phyloP scores from a whole-genome alignment of 2,329 filamentous ascomycete genomes.

The Colletotrichum trifolii region DNA sequence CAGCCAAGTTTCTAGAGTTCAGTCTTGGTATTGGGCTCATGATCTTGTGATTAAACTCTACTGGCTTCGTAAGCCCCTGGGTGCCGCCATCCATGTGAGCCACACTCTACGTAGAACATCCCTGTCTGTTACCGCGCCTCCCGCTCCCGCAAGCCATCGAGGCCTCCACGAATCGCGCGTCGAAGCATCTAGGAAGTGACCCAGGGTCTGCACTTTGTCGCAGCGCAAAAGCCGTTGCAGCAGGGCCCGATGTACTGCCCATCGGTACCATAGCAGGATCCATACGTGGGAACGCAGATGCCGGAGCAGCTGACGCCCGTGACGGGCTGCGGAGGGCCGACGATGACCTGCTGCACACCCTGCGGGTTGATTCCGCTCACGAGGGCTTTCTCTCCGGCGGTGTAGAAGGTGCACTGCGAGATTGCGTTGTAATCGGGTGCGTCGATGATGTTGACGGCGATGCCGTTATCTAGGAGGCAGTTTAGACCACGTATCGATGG shows the following conservation, averaged over 20 bases:
- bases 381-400: slow-evolving; percentile 46
- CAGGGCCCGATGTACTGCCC: slow-evolving; percentile 52
- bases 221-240: slow-evolving; percentile 57
- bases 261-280: slow-evolving; percentile 49
- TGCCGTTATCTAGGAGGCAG: slow-evolving; percentile 48
- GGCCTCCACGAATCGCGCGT: not conserved
- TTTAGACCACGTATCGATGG: not conserved
- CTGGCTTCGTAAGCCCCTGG: too few relatives aligned
- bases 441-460: slow-evolving; percentile 54
- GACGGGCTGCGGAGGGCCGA: slow-evolving; percentile 58
- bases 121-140: too few relatives aligned
- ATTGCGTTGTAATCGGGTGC: slow-evolving; percentile 56
- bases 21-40: too few relatives aligned
- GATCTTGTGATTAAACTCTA: too few relatives aligned
- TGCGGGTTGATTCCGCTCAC: slow-evolving; percentile 43
- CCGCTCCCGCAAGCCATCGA: too few relatives aligned
- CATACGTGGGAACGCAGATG: slow-evolving; percentile 53
- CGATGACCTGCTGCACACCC: slow-evolving; percentile 52
- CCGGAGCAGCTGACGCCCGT: slow-evolving; percentile 55
- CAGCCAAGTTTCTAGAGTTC: too few relatives aligned
- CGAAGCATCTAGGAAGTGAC: slow-evolving; percentile 22
- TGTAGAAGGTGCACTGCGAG: slow-evolving; percentile 56
- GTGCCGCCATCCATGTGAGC: too few relatives aligned
- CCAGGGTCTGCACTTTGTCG: slow-evolving; percentile 54
- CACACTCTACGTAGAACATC: too few relatives aligned